Percentiles rank a stretch among this genome's conserved stretches.
phyloP scores from a whole-genome alignment of 495 filamentous ascomycete genomes.

The Xylaria longipes region DNA sequence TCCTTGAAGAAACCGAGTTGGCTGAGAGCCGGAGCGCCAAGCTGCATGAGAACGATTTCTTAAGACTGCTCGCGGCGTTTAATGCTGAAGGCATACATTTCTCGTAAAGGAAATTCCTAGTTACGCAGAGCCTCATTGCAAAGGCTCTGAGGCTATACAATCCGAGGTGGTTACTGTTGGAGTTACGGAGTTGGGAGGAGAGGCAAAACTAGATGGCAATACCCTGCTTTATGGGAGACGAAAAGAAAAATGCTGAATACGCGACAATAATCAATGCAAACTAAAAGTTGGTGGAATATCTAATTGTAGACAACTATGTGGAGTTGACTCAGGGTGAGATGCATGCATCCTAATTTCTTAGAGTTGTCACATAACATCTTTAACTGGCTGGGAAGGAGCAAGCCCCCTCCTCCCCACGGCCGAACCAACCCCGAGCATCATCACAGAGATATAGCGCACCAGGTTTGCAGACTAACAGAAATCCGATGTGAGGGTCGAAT shows the following conservation, averaged over 20 bases:
- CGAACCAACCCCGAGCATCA: background rate
- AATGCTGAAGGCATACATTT: constrained; percentile 95
- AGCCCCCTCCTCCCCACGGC: too few relatives aligned
- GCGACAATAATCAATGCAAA: background rate
- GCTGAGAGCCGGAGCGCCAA: constrained; percentile 80
- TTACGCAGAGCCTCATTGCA: background rate
- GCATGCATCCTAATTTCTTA: background rate
- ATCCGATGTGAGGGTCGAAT: background rate
- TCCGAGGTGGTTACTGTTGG: constrained; percentile 23
- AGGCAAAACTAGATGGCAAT: constrained; percentile 16
- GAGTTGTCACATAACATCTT: background rate
- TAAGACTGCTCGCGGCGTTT: constrained; percentile 66
- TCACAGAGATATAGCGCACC: background rate
- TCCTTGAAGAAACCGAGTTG: constrained; percentile 78
- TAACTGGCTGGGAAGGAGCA: background rate
- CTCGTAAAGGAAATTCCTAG: constrained; percentile 56
- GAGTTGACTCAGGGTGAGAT: background rate
- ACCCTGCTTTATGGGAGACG: constrained; percentile 19
- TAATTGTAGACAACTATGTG: background rate
- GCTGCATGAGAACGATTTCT: constrained; percentile 90
- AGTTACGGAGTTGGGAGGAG: constrained; percentile 29
- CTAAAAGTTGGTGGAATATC: background rate
- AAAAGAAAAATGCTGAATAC: background rate
- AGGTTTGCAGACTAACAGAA: background rate
- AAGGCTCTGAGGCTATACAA: background rate